These are phyloP conservation scores for Colletotrichum sp. DNA, from an alignment of 2,329 filamentous ascomycete genomes.

Conservation along the genomic window DNA sequence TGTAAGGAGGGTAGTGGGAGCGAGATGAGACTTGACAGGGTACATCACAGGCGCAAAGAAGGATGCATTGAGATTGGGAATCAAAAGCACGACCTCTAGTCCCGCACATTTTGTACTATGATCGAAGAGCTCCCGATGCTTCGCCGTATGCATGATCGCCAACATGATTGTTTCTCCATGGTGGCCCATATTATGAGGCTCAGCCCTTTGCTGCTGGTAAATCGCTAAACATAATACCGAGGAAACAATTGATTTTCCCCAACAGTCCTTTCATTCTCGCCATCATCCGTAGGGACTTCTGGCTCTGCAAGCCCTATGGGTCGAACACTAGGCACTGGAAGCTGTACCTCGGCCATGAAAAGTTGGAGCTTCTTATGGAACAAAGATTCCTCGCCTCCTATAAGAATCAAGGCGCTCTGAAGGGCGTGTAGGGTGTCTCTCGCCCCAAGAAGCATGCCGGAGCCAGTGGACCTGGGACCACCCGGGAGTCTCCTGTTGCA, in stretches of 20 bases:
- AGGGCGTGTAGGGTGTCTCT: neutral
- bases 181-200: fast-evolving
- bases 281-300: neutral
- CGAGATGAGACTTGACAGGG: fast-evolving
- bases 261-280: neutral
- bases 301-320: neutral
- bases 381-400: neutral
- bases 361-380: neutral
- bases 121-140: neutral
- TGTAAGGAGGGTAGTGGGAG: neutral
- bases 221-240: neutral
- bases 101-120: neutral
- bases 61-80: neutral
- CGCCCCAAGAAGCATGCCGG: neutral
- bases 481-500: neutral
- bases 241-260: neutral
- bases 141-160: neutral
- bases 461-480: neutral
- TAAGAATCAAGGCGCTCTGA: neutral
- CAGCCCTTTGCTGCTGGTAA: neutral
- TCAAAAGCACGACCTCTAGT: neutral
- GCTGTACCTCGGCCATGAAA: neutral
- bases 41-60: neutral
- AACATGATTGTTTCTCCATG: neutral
- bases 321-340: neutral